Evolutionary conservation across 192 early-diverging fungal species (phyloP), one percentile per base, ranked within the genome.

Genomic region (Umbelopsis sp.): DNA sequence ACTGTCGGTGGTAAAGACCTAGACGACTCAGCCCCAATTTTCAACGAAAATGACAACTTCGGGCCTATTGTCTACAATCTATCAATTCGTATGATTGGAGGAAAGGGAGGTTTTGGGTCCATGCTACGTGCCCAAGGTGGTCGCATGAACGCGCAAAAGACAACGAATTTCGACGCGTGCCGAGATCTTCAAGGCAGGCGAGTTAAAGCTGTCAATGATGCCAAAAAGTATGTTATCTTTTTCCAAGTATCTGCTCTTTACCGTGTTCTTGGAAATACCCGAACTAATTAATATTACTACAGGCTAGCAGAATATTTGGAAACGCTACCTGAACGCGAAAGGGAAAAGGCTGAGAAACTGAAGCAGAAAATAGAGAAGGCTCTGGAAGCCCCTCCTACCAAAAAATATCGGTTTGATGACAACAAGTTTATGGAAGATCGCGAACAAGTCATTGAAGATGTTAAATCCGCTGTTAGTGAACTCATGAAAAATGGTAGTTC

Each of bases 61-160:
- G 69, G 45, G 22, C 29, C 80, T 50, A 38, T 67, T 44, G 25
- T 75, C 4, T 62, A 92, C 47, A 81, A 74, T 31, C 65, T 94
- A 25, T 78, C 80, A 16, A 62, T 90, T 49, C 79, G 85, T 0
- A 52, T 95, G 20, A 69, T 78, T 4, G 96, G 96, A 29, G 96
- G 96, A n/a, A 97, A 97, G 69, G 98, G 98, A 45, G 98, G 98
- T 21, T 99, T 99, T 78, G 98, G 98, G 17, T 91, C 89, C 71
- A 94, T 94, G 85, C 81, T 99, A 72, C 88, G 96, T 73, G 93
- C 95, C 0, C 95, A 97, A 76, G 96, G 96, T 70, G 95, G 89
- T 50, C 87, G 90, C 41, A 96, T 94, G 93, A 84, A 90, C 34
- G 85, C 91, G 21, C 89, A 95, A 68, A 97, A 95, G 73, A 92